These are phyloP conservation scores for Lasiodiplodia theobromae DNA, from an alignment of 2,329 filamentous ascomycete species.

Conservation along the genomic window DNA sequence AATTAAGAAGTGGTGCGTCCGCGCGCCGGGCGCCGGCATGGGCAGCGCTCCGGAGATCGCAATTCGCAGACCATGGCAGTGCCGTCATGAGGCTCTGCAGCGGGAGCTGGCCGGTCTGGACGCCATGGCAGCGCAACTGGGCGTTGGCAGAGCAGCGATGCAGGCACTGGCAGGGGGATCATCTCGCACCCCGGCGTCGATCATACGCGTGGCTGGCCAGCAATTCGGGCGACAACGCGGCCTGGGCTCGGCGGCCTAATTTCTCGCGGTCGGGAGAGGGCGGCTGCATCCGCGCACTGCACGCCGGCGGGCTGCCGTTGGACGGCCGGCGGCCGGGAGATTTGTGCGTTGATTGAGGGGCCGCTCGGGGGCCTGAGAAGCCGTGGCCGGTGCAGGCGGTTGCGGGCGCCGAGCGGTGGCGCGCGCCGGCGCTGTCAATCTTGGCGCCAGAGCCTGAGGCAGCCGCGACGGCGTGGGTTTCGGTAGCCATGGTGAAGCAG, in stretches of 20 bases:
- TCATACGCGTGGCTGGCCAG: slow-evolving; percentile 28
- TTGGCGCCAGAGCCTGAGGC: neutral
- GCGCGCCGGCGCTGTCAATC: neutral
- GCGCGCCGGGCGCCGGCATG: slow-evolving; percentile 10
- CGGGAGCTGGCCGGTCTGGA: neutral
- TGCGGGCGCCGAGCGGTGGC: neutral
- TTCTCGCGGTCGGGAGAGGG: neutral
- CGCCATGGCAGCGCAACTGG: neutral
- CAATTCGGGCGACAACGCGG: slow-evolving; percentile 15
- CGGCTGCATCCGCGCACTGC: slow-evolving; percentile 7
- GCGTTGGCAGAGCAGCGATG: neutral
- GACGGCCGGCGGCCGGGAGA: slow-evolving; percentile 11
- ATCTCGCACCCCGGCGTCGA: slow-evolving; percentile 23
- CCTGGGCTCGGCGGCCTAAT: slow-evolving; percentile 6
- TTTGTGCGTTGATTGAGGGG: slow-evolving; percentile 13
- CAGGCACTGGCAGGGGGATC: slow-evolving; percentile 16
- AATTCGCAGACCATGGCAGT: neutral
- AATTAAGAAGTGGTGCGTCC: slow-evolving; percentile 19
- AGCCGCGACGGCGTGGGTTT: neutral
- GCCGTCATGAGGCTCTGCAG: slow-evolving; percentile 12
- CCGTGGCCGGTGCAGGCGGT: slow-evolving; percentile 11
- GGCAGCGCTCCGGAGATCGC: slow-evolving; percentile 4
- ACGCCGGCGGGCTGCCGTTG: slow-evolving; percentile 11
- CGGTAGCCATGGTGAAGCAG: neutral
- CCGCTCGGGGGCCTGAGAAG: slow-evolving; percentile 21